phyloP scores from a whole-genome alignment of 441 rosid species.

The Arabidopsis hybrid region DNA sequence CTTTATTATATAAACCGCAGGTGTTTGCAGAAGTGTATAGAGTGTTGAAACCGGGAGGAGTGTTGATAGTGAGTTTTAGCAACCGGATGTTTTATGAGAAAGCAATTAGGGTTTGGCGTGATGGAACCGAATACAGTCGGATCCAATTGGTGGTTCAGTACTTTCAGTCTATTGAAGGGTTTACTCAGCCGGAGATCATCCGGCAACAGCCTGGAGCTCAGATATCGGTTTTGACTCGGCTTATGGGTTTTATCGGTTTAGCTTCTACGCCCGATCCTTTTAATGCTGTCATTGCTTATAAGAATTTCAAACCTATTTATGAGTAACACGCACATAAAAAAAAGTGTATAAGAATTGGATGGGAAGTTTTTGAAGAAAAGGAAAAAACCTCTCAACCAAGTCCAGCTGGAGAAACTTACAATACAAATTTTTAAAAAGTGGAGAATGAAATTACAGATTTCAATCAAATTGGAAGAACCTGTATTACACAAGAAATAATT shows the following conservation, averaged over 20 bases:
- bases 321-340: conserved; percentile 39
- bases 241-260: conserved; percentile 59
- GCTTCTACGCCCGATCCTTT: conserved; percentile 79
- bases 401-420: conserved; percentile 35
- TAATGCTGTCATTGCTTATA: conserved; percentile 81
- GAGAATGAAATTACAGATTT: background rate
- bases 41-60: conserved; percentile 82
- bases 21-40: conserved; percentile 79
- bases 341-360: too few relatives aligned
- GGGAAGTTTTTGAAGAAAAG: too few relatives aligned
- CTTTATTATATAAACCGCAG: conserved; percentile 38
- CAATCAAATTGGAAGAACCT: conserved; percentile 41
- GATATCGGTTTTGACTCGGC: conserved; percentile 56
- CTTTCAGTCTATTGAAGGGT: conserved; percentile 78
- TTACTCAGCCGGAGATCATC: conserved; percentile 72
- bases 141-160: conserved; percentile 78
- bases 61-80: conserved; percentile 85
- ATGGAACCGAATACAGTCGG: conserved; percentile 74
- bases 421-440: conserved; percentile 8
- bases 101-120: conserved; percentile 83
- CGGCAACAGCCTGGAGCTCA: conserved; percentile 51
- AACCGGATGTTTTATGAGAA: conserved; percentile 90
- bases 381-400: background rate
- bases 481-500: conserved; percentile 28
- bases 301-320: conserved; percentile 75